A percentile compares a stretch with the other conserved stretches of the same genome.
Conservation (phyloP, 305 asterid genomes). For the Andrographis paniculata region DNA sequence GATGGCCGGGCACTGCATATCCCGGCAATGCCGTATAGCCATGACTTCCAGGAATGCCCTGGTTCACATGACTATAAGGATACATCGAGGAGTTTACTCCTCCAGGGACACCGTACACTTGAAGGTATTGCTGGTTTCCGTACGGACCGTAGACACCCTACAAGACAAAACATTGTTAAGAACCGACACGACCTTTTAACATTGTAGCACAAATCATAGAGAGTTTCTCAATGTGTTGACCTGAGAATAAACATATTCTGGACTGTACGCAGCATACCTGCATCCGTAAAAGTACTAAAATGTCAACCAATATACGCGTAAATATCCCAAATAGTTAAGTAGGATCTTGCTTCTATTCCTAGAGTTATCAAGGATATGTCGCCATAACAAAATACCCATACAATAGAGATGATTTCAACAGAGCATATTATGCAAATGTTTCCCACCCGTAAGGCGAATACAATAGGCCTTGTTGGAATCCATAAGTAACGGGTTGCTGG, state of each 20-base stretch:
- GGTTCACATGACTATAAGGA: constrained; percentile 79
- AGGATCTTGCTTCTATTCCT: background rate
- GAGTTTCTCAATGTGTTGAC: constrained; percentile 16
- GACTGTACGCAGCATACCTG: constrained; percentile 80
- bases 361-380: background rate
- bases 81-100: constrained; percentile 55
- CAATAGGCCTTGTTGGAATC: too few relatives aligned
- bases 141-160: constrained; percentile 89
- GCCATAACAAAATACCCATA: background rate
- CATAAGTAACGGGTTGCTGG: too few relatives aligned
- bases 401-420: too few relatives aligned
- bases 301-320: too few relatives aligned
- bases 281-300: background rate
- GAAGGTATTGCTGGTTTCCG: constrained; percentile 89
- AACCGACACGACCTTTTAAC: constrained; percentile 11
- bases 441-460: too few relatives aligned
- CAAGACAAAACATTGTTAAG: constrained; percentile 14
- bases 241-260: constrained; percentile 85
- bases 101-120: constrained; percentile 76
- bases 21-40: constrained; percentile 65
- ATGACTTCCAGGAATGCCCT: constrained; percentile 67
- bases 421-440: too few relatives aligned
- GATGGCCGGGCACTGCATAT: constrained; percentile 80
- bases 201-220: background rate
- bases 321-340: too few relatives aligned